Evolutionary conservation across 257 asterid genomes (phyloP).

Genomic region (Solanum okadae): DNA sequence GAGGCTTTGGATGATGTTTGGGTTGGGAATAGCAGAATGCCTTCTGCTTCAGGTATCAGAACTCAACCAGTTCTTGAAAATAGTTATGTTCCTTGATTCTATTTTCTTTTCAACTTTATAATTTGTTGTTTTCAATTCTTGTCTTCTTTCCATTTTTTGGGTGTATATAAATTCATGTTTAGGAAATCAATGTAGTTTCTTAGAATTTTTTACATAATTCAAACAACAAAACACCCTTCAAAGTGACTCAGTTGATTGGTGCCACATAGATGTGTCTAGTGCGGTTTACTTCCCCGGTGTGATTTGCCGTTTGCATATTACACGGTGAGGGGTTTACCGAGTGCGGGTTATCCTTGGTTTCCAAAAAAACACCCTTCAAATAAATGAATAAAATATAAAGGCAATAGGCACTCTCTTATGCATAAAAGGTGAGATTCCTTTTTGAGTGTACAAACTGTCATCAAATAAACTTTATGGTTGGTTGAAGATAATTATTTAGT

Average conservation of each 20-base stretch:
- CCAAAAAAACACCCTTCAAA: not conserved
- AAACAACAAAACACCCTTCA: not conserved
- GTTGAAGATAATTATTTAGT: not conserved
- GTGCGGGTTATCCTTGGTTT: too few species aligned
- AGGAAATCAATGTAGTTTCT: not conserved
- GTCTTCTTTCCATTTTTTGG: not conserved
- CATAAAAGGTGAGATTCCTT: not conserved
- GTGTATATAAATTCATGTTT: slow-evolving; percentile 3
- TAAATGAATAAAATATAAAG: not conserved
- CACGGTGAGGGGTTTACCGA: too few species aligned
- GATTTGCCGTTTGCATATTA: too few species aligned
- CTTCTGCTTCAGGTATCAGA: slow-evolving; percentile 63
- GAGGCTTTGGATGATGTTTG: slow-evolving; percentile 54
- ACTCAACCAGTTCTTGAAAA: slow-evolving; percentile 73
- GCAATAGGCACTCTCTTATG: not conserved
- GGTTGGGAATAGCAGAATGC: slow-evolving; percentile 84
- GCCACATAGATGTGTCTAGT: too few species aligned
- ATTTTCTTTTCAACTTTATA: not conserved
- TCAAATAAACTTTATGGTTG: not conserved
- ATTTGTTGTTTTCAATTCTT: not conserved
- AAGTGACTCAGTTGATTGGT: too few species aligned
- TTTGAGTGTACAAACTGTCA: not conserved
- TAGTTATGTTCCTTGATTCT: slow-evolving; percentile 41
- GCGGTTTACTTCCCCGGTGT: too few species aligned
- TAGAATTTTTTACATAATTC: not conserved